Conservation (phyloP, 768 basidiomycete species). For the Mycena albidolilacea region DNA sequence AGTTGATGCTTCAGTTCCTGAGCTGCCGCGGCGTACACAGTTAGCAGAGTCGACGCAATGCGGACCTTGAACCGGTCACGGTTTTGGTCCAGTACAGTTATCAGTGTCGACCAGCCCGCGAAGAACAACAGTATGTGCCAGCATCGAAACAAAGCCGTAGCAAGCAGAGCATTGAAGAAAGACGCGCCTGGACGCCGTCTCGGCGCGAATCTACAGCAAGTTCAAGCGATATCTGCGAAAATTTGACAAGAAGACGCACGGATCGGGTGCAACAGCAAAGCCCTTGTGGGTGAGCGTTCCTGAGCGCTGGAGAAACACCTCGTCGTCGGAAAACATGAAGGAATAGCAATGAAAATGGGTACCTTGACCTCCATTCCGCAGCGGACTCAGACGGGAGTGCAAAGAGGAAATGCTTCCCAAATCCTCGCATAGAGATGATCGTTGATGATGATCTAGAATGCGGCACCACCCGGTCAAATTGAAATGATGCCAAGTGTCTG, state of each 20-base stretch:
- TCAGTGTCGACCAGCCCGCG: slow-evolving; percentile 70
- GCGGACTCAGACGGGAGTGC: no score
- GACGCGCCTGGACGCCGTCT: slow-evolving; percentile 38
- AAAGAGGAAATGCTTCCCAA: no score
- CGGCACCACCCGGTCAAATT: no score
- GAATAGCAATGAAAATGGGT: background rate
- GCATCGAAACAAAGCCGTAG: slow-evolving; percentile 61
- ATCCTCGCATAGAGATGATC: no score
- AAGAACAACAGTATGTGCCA: slow-evolving; percentile 81
- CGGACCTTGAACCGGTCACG: slow-evolving; percentile 54
- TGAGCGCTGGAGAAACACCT: slow-evolving; percentile 9
- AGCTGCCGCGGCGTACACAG: slow-evolving; percentile 63
- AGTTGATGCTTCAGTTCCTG: background rate
- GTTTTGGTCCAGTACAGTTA: slow-evolving; percentile 66
- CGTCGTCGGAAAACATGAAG: slow-evolving; percentile 14
- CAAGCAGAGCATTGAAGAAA: slow-evolving; percentile 47
- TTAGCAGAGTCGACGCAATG: slow-evolving; percentile 71
- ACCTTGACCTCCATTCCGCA: no score
- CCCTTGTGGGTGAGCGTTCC: slow-evolving; percentile 34
- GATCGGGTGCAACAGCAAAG: slow-evolving; percentile 32
- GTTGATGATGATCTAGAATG: no score
- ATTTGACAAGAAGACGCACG: slow-evolving; percentile 19
- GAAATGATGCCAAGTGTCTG: no score
- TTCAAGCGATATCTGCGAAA: background rate
- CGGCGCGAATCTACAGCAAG: slow-evolving; percentile 31